A percentile compares a stretch with the other conserved stretches of the same genome.
phyloP scores from a whole-genome alignment of 176 grass and related monocot genomes.

The Tillandsia fasciculata region DNA sequence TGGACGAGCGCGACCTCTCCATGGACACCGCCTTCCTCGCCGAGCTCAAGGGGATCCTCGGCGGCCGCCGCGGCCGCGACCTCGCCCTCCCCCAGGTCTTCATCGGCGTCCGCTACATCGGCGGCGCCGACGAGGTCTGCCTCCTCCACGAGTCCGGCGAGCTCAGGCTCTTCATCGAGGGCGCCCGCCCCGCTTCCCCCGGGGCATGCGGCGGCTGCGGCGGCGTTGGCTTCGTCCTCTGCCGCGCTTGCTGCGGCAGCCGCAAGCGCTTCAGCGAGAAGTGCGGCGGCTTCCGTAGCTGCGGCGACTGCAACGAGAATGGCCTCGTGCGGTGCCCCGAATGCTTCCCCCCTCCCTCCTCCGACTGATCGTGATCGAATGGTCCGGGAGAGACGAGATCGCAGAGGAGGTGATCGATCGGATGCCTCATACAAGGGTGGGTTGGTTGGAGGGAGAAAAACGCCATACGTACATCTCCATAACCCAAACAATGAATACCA shows the following conservation, averaged over 20 bases:
- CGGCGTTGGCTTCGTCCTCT: conserved; percentile 47
- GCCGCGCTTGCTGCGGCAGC: conserved; percentile 48
- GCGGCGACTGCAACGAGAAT: conserved; percentile 75
- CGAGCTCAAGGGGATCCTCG: conserved; percentile 47
- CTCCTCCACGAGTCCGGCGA: conserved; percentile 70
- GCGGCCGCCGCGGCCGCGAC: conserved; percentile 17
- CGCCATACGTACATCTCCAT: not conserved
- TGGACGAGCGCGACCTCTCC: conserved; percentile 89
- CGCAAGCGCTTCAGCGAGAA: conserved; percentile 69
- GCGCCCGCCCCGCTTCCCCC: conserved; percentile 11
- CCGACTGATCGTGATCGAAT: conserved; percentile 23
- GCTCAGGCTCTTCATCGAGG: conserved; percentile 48
- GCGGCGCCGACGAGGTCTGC: conserved; percentile 64
- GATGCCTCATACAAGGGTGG: conserved; percentile 11
- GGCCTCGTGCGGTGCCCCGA: conserved; percentile 59
- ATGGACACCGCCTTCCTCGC: conserved; percentile 65
- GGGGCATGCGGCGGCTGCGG: conserved; percentile 53
- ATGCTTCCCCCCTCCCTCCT: conserved; percentile 17
- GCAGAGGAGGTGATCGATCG: not conserved
- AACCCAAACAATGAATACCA: not conserved
- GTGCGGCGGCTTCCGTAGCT: conserved; percentile 60
- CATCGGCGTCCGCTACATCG: conserved; percentile 53
- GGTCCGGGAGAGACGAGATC: not conserved
- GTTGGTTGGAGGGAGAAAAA: conserved; percentile 6
- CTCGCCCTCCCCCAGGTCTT: conserved; percentile 64